A percentile compares a stretch with the other conserved stretches of the same genome.
These are phyloP conservation scores for Nakazawaea molendinolei DNA, from an alignment of 805 yeast species.

Conservation along the genomic window DNA sequence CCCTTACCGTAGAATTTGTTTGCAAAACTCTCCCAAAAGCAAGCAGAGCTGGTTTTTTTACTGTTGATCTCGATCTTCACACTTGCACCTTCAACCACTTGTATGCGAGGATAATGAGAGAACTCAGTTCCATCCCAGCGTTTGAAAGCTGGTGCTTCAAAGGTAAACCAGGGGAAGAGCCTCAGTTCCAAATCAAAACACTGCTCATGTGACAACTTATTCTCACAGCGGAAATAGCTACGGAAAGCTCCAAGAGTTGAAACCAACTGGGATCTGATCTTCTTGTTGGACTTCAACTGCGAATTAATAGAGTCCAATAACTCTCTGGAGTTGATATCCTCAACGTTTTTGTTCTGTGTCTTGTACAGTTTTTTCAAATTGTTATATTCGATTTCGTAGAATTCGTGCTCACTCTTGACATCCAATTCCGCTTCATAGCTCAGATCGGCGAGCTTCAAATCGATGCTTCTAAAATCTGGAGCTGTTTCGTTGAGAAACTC, in stretches of 20 bases:
- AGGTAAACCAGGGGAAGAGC: constrained; percentile 28
- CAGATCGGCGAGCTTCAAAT: no score
- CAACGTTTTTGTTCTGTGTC: constrained; percentile 15
- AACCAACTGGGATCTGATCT: constrained; percentile 17
- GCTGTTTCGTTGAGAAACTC: no score
- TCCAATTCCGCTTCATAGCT: constrained; percentile 15
- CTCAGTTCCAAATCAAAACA: constrained; percentile 16
- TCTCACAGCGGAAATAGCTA: constrained; percentile 19
- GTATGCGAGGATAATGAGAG: constrained; percentile 3
- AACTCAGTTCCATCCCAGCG: constrained; percentile 11
- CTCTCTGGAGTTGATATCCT: constrained; percentile 14
- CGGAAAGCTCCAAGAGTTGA: constrained; percentile 10
- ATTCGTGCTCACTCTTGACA: constrained; percentile 21
- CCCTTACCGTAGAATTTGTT: constrained; percentile 37
- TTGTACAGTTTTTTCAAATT: constrained; percentile 14
- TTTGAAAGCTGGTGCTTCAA: constrained; percentile 17
- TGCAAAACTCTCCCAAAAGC: constrained; percentile 20
- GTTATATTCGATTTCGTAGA: constrained; percentile 21
- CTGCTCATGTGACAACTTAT: constrained; percentile 10
- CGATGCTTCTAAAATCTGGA: no score
- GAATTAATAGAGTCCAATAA: constrained; percentile 13
- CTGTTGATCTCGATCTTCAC: not conserved
- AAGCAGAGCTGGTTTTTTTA: no score
- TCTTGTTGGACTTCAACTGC: constrained; percentile 7
- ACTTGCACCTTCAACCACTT: not conserved